Conservation (phyloP, 306 rosid species). For the Chamaecrista fasciculata region DNA sequence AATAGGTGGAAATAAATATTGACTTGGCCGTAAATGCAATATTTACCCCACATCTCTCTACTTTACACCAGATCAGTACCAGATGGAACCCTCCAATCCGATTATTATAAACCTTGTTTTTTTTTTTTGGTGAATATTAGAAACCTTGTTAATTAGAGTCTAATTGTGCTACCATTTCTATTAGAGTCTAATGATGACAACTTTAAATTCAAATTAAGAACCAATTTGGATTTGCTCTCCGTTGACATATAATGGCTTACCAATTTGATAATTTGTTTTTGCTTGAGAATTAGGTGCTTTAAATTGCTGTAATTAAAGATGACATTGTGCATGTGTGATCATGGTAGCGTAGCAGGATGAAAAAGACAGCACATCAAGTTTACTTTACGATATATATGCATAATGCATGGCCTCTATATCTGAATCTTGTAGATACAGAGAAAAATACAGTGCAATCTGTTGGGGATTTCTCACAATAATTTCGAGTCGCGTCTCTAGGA, state of each 20-base stretch:
- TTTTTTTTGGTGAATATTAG: no score
- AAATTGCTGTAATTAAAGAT: background rate
- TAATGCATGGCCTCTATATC: no score
- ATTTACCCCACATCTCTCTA: background rate
- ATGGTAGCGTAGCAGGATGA: conserved; percentile 39
- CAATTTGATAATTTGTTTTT: background rate
- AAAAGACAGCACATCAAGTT: conserved; percentile 41
- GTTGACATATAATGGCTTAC: background rate
- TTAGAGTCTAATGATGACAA: background rate
- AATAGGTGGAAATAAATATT: background rate
- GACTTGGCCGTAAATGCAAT: background rate
- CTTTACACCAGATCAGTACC: background rate
- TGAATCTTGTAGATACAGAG: background rate
- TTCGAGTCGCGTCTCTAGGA: no score
- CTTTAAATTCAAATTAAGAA: background rate
- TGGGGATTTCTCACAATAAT: no score
- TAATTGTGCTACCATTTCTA: background rate
- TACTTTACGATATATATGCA: conserved; percentile 31
- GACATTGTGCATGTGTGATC: background rate
- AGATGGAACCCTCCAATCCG: background rate
- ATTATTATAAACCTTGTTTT: no score
- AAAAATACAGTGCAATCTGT: background rate
- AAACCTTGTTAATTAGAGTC: background rate
- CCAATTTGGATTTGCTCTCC: background rate
- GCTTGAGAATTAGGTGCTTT: background rate